Evolutionary conservation across 805 yeast species (phyloP), one percentile per base, ranked within the genome.

Genomic region (Zygoascus bituminiphila): DNA sequence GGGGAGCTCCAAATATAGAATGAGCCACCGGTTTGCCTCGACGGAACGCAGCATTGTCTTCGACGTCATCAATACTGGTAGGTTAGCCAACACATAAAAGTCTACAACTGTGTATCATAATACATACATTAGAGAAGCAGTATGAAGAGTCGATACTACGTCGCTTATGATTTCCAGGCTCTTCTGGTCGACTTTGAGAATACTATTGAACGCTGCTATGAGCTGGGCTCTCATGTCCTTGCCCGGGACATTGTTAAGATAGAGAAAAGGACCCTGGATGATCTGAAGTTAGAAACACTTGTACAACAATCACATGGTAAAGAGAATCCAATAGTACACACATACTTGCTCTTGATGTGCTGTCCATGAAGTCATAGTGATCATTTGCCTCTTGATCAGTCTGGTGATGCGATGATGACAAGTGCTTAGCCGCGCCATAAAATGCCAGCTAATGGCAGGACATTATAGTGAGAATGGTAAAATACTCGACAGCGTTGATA

Each of bases 1-100:
- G 77, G 0, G 96, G 88, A 0, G 74, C 63, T 0, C 98, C 98
- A 62, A 68, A 89, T 15, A 82, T 72, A 44, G 76, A 64, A 62
- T 89, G 96, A 0, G 96, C 85, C 4, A 86, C 80, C 0, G 88
- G 88, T 31, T 70, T 64, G 1, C 96, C 96, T 37, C 98, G 64
- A 54, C 98, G 71, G 41, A 79, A 67, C 19, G 65, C 66, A 0
- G 95, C 83, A 37, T 66, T 70, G 62, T 89, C 98, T 61, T 89
- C 98, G 23, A 89, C 84, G 59, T 89, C 98, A 63, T 89, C 98
- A 36, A 89, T 78, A 4, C 61, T 57, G 21, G 2, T 15, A 19
- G n/a, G 9, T 67, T 58, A 23, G 68, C 15, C 26, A 12, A n/a
- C 37, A n/a, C 24, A 19, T 7, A 25, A 7, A 25, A 10, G 19